Evolutionary conservation across 495 filamentous ascomycete species (phyloP), one percentile per base, ranked within the genome.

Genomic region (Hypoxylon cercidicola): DNA sequence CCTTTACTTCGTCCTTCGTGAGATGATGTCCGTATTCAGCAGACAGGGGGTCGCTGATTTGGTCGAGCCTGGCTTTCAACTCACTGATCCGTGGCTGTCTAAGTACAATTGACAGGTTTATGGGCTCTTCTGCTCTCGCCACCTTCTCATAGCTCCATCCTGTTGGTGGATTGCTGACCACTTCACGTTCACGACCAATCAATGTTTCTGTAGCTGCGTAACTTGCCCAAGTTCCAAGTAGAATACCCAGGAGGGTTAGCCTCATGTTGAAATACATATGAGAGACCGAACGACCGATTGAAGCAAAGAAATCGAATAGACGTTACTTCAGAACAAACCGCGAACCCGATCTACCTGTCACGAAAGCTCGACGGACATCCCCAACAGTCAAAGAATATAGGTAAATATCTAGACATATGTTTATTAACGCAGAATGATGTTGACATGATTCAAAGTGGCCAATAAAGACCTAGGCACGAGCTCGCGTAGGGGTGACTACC

Each of bases 81-180:
- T 74, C 70, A 28, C 64, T 55, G 7, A 79, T 74, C 18, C 71
- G 66, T 1, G 76, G 66, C 46, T 81, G 72, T 30, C 69, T 76
- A 39, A 79, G 70, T 7, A 73, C 74, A 4, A 81, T 62, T 19
- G 68, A 74, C 6, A 81, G 44, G 0, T 25, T 50, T 8, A 64
- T 56, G 11, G 20, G 46, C 13, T 68, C 60, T 32, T 56, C 60
- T 20, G 37, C 50, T 3, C 53, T 53, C 6, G 60, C 65, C 37
- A 30, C 43, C 7, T 48, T 40, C 30, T 55, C 45, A 12, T 60
- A 60, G n/a, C 4, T 60, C 60, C 65, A 68, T 56, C 65, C 65
- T 1, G 28, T 13, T 21, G 65, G 60, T 13, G 60, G 39, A 3
- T 35, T 47, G 19, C 39, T 12, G 39, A 64, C 55, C 12, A 48